A percentile compares a stretch with the other conserved stretches of the same genome.
Conservation (phyloP, 2,329 filamentous ascomycete genomes). For the Aspergillus persii region DNA sequence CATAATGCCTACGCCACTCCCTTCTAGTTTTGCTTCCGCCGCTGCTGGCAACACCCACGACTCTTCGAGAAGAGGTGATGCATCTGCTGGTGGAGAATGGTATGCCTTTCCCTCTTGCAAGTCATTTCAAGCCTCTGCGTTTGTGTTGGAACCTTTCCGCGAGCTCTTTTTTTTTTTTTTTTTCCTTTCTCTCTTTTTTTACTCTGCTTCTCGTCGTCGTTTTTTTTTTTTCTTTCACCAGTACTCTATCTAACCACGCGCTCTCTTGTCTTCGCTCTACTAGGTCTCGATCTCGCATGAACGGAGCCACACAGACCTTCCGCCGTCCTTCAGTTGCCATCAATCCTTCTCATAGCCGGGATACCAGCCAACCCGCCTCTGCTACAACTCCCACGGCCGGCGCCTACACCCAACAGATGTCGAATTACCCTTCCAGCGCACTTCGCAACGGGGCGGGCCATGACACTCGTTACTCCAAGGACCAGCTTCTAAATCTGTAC, state of each 20-base stretch:
- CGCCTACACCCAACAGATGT: constrained; percentile 61
- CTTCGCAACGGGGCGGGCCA: constrained; percentile 55
- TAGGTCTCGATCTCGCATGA: constrained; percentile 61
- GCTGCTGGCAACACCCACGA: constrained; percentile 70
- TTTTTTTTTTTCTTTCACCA: not conserved
- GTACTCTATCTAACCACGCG: not conserved
- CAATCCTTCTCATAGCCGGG: constrained; percentile 48
- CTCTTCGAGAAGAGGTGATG: constrained; percentile 59
- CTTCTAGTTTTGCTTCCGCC: constrained; percentile 80
- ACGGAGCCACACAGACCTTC: constrained; percentile 67
- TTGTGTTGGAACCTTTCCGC: not conserved
- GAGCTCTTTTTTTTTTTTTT: constrained; percentile 6
- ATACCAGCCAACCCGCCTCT: constrained; percentile 40
- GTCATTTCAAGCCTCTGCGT: not conserved
- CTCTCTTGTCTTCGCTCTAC: not conserved
- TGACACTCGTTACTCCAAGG: constrained; percentile 69
- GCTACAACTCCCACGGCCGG: constrained; percentile 43
- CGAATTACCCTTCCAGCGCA: constrained; percentile 45
- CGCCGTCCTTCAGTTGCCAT: constrained; percentile 62
- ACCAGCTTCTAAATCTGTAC: constrained; percentile 75
- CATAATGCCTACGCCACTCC: constrained; percentile 70
- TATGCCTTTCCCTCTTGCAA: constrained; percentile 44
- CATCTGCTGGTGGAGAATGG: constrained; percentile 68
- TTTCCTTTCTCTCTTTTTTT: not conserved
- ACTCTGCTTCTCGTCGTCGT: not conserved